Percentiles rank a stretch among this genome's conserved stretches.
These are phyloP conservation scores for Saturnispora silvae DNA, from an alignment of 805 yeast genomes.

Conservation along the genomic window DNA sequence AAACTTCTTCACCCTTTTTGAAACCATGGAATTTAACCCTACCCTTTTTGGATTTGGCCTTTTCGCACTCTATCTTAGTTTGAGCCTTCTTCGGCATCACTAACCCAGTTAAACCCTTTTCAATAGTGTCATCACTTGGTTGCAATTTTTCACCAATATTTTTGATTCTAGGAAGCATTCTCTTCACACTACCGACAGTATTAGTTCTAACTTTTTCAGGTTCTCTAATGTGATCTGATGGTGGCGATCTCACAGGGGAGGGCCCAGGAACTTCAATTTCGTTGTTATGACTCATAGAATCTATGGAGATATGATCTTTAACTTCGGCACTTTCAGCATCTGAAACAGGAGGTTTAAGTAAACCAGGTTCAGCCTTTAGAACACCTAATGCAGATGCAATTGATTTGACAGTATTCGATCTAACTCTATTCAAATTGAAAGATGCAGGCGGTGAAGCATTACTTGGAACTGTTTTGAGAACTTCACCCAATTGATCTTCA, in stretches of 20 bases:
- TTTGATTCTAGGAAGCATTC: slow-evolving; percentile 2
- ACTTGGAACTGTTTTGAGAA: slow-evolving; percentile 43
- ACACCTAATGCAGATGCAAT: slow-evolving; percentile 10
- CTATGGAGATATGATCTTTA: not conserved
- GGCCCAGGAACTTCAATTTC: not conserved
- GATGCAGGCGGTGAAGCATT: slow-evolving; percentile 8
- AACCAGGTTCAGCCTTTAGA: slow-evolving; percentile 1
- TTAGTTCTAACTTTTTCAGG: not conserved
- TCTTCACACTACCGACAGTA: slow-evolving; percentile 7
- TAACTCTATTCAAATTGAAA: slow-evolving; percentile 1
- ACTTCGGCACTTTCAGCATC: not conserved
- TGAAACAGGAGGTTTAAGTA: not conserved
- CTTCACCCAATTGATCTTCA: slow-evolving; percentile 80
- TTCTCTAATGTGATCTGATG: not conserved
- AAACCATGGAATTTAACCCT: slow-evolving; percentile 49
- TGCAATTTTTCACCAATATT: slow-evolving; percentile 9
- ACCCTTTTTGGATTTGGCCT: not conserved
- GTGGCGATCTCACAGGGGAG: not conserved
- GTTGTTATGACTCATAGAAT: too few species aligned
- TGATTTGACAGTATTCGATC: slow-evolving; percentile 9
- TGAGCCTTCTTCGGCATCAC: slow-evolving; percentile 1
- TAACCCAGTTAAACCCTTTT: slow-evolving; percentile 6
- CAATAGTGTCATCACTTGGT: slow-evolving; percentile 7
- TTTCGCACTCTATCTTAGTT: not conserved
- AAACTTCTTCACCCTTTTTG: slow-evolving; percentile 63